phyloP scores from a whole-genome alignment of 2,329 filamentous ascomycete genomes.

The Fusarium tanahbumbuense region DNA sequence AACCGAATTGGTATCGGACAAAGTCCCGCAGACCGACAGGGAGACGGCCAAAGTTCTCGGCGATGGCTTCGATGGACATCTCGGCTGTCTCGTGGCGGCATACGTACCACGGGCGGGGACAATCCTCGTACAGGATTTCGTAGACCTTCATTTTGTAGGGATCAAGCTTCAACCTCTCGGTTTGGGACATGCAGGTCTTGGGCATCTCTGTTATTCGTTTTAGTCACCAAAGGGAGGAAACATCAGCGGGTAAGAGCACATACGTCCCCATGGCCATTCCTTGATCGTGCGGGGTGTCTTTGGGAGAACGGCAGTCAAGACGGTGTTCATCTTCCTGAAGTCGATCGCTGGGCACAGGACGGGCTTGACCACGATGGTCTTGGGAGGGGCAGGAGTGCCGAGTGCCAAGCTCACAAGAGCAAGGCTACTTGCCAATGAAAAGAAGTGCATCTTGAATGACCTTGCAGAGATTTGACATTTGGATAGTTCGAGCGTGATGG shows the following conservation, averaged over 20 bases:
- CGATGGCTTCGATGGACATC: neutral
- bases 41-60: neutral
- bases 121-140: neutral
- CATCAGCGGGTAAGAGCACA: neutral
- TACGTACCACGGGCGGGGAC: neutral
- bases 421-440: neutral
- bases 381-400: neutral
- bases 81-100: neutral
- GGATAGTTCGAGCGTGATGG: neutral
- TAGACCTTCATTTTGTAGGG: neutral
- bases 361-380: neutral
- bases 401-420: neutral
- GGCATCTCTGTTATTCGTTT: neutral
- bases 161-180: neutral
- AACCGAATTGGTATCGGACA: neutral
- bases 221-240: neutral
- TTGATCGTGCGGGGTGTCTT: neutral
- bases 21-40: neutral
- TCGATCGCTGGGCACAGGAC: neutral
- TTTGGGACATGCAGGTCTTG: neutral
- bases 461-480: neutral
- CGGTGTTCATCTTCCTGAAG: neutral
- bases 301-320: neutral
- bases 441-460: neutral
- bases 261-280: neutral